Conservation (phyloP, 495 filamentous ascomycete species). For the Neurospora discreta region DNA sequence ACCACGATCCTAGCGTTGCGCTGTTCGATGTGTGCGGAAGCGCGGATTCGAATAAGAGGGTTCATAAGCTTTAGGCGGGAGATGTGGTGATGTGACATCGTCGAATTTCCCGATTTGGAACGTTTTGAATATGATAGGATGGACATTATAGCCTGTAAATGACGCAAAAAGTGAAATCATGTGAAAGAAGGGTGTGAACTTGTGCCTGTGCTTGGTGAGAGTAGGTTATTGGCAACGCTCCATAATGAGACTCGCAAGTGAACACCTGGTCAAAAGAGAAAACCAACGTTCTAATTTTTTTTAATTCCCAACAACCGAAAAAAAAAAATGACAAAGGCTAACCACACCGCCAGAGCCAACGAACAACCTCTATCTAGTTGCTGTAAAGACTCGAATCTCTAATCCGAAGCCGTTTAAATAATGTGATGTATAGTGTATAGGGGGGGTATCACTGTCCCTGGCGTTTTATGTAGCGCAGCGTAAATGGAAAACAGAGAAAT, state of each 20-base stretch:
- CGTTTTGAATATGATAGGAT: not conserved
- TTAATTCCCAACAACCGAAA: not conserved
- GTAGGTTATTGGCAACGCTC: not conserved
- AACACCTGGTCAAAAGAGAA: not conserved
- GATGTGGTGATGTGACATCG: not conserved
- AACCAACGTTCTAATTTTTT: not conserved
- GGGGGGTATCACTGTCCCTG: not conserved
- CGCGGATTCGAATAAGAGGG: not conserved
- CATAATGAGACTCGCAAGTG: not conserved
- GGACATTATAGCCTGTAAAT: not conserved
- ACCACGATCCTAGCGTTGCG: slow-evolving; percentile 52
- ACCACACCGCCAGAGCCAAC: not conserved
- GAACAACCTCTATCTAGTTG: not conserved
- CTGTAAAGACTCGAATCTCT: not conserved
- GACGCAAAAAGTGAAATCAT: not conserved
- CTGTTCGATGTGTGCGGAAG: slow-evolving; percentile 40
- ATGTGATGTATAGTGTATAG: not conserved
- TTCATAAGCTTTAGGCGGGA: not conserved
- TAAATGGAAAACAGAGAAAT: not conserved
- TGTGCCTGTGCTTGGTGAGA: not conserved
- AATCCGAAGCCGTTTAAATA: not conserved
- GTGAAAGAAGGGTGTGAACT: not conserved
- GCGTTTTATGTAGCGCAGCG: not conserved
- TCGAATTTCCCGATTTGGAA: not conserved
- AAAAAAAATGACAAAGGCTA: not conserved